Conservation (phyloP, 169 alveolate species). For the Plasmodium sp. region DNA sequence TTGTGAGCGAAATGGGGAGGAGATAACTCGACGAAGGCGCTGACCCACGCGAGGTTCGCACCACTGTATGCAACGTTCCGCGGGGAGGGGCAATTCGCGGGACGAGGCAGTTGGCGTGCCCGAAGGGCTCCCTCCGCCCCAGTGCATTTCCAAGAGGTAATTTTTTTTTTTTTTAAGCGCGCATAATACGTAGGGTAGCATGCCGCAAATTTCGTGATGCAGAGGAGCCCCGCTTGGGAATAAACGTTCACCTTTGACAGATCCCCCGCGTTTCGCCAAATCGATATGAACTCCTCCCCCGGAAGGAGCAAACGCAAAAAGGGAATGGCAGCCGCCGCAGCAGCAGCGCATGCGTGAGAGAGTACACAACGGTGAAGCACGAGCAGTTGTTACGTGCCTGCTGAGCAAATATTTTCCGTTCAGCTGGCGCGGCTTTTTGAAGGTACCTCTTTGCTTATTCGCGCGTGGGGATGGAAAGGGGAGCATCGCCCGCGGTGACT, state of each 20-base stretch:
- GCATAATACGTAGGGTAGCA: not conserved
- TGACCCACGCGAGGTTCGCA: not conserved
- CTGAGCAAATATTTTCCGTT: not conserved
- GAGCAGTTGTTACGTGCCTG: not conserved
- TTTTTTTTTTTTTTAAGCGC: not conserved
- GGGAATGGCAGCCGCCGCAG: not conserved
- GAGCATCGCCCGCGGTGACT: not conserved
- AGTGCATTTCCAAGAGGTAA: not conserved
- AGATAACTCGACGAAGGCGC: no score
- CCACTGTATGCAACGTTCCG: not conserved
- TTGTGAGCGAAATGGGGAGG: not conserved
- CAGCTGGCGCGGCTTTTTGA: not conserved
- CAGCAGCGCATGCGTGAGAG: not conserved
- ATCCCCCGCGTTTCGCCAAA: not conserved
- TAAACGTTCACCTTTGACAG: not conserved
- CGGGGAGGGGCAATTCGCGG: not conserved
- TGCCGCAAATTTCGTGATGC: not conserved
- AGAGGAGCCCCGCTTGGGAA: not conserved
- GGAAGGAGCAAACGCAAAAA: no score
- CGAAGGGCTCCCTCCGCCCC: not conserved
- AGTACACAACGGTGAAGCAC: not conserved
- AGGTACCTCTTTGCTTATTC: not conserved
- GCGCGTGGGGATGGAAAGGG: not conserved
- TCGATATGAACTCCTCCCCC: not conserved
- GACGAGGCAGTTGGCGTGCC: not conserved